Evolutionary conservation across 352 stramenopile genomes (phyloP), one percentile per base, ranked within the genome.

Genomic region (Pythium scleroteichum): DNA sequence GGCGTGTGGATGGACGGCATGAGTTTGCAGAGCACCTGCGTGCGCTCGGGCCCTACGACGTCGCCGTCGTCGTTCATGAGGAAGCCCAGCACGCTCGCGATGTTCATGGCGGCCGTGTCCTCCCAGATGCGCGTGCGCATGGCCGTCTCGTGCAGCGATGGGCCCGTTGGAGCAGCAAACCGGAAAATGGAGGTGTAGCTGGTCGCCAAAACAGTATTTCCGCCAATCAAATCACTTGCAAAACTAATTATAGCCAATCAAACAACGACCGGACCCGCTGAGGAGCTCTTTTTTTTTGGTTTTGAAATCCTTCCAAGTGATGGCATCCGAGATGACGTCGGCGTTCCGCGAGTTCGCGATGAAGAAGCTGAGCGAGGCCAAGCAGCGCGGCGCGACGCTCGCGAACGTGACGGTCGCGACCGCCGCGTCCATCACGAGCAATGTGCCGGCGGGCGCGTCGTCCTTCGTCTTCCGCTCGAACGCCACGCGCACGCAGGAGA

Each of bases 1-100:
- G 79, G 57, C 65, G 83, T 93, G 71, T 91, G 79, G 64, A 93
- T 91, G 40, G 79, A 91, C 44, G 83, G 79, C 83, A 93, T 87
- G 71, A 93, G 83, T 57, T 89, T 87, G 69, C 81, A 90, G 33
- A 91, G 71, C 59, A 91, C 76, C 64, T 89, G 73, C 52, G 81
- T 93, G 69, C 79, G 79, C 61, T 91, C 83, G 9, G 78, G 64
- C 2, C 83, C 81, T 20, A 88, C 73, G 20, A 93, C 79, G 23
- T 91, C 82, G 52, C 81, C 83, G 13, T 91, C 79, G 35, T 93
- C 83, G 65, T 93, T 93, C 69, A 93, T 79, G 47, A 91, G 72
- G 62, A 86, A 93, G 58, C 76, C 83, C 51, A 93, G 67, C 52
- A 91, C 79, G 63, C 83, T 93, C 66, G 90, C 83, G 39, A 93